phyloP scores from a whole-genome alignment of 2,329 filamentous ascomycete species.

The Aureobasidium sp. region DNA sequence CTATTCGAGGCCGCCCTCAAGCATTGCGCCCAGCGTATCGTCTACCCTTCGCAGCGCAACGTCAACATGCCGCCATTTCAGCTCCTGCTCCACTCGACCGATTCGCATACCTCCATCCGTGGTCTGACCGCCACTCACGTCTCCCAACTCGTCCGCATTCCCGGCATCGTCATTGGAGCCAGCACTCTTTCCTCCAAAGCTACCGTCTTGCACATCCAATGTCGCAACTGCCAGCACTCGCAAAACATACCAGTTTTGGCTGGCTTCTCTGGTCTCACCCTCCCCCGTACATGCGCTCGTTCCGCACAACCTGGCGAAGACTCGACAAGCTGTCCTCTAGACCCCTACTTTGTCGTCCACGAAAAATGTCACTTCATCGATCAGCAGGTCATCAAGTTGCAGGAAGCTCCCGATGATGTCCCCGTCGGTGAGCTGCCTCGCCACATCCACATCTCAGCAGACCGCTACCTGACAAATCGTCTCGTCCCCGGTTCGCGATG shows the following conservation, averaged over 20 bases:
- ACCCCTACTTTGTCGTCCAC: constrained; percentile 93
- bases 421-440: constrained; percentile 92
- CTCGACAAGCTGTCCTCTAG: constrained; percentile 72
- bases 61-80: constrained; percentile 80
- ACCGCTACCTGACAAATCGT: constrained; percentile 88
- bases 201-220: constrained; percentile 76
- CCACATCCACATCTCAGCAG: constrained; percentile 93
- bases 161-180: constrained; percentile 94
- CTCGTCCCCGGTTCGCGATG: constrained; percentile 93
- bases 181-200: constrained; percentile 96
- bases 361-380: constrained; percentile 93
- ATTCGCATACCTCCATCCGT: constrained; percentile 84
- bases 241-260: constrained; percentile 65
- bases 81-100: constrained; percentile 85
- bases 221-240: constrained; percentile 71
- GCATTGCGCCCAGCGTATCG: constrained; percentile 85
- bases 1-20: constrained; percentile 89
- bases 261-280: constrained; percentile 77
- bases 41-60: constrained; percentile 65
- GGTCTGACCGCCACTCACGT: constrained; percentile 90
- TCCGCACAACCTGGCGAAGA: constrained; percentile 47
- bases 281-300: constrained; percentile 71
- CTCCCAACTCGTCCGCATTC: constrained; percentile 88
- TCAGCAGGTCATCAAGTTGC: constrained; percentile 95
- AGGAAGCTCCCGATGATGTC: constrained; percentile 95